These are phyloP conservation scores for Micractinium conductrix DNA, from an alignment of 139 green algal genomes.

Conservation along the genomic window DNA sequence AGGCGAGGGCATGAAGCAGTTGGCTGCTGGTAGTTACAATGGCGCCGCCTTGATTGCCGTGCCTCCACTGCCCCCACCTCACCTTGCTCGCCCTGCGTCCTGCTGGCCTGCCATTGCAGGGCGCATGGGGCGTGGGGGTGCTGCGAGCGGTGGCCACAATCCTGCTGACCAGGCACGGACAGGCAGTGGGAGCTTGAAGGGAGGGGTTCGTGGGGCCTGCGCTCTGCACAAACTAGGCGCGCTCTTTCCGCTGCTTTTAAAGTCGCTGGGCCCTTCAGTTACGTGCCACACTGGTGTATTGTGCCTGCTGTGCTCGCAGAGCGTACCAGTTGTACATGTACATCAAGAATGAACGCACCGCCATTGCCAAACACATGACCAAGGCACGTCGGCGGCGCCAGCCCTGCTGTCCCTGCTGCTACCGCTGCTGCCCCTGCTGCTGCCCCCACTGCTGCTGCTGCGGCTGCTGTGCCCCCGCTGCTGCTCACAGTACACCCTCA, in stretches of 20 bases:
- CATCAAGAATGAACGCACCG: not conserved
- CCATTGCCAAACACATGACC: slow-evolving; percentile 1
- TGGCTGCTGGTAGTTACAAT: no score
- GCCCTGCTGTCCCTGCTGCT: not conserved
- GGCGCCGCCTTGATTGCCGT: no score
- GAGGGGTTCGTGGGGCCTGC: no score
- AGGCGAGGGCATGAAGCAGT: not conserved
- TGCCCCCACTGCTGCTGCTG: not conserved
- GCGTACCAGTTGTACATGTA: not conserved
- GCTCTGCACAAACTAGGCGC: no score
- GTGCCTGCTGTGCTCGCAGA: no score
- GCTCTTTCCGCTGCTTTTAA: no score
- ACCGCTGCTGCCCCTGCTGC: not conserved
- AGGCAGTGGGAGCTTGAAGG: no score
- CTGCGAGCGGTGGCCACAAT: not conserved
- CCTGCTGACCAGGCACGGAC: not conserved
- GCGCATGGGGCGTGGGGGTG: not conserved
- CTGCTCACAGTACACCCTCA: no score
- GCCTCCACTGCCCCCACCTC: not conserved
- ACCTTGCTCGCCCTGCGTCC: not conserved
- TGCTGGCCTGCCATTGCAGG: not conserved
- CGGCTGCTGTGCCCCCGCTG: no score
- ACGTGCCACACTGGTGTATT: no score
- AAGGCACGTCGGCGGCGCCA: not conserved
- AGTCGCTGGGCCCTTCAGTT: no score